phyloP scores from a whole-genome alignment of 106 monocot species.

The Dioscorea zingiberensis region DNA sequence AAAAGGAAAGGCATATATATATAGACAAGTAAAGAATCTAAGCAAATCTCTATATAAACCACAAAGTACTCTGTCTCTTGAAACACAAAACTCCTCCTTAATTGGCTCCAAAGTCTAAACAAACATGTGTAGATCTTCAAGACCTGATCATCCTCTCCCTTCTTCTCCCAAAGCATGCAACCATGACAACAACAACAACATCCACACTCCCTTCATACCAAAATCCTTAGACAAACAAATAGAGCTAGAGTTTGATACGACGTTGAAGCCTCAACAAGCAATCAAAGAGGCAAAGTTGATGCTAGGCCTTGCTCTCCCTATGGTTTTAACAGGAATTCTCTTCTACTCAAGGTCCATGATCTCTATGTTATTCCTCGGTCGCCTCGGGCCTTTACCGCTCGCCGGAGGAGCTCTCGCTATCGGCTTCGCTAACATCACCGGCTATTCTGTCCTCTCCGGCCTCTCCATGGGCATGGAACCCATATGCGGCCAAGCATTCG shows the following conservation, averaged over 20 bases:
- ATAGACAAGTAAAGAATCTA: neutral
- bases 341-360: slow-evolving; percentile 8
- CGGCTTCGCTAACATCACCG: slow-evolving; percentile 45
- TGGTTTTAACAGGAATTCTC: slow-evolving; percentile 2
- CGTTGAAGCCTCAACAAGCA: no score
- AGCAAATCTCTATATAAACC: neutral
- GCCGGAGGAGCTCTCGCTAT: slow-evolving; percentile 33
- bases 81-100: no score
- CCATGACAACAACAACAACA: neutral
- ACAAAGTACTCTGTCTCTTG: no score
- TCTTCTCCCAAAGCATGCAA: neutral
- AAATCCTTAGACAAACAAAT: neutral
- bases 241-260: neutral
- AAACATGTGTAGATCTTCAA: neutral
- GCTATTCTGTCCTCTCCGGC: slow-evolving; percentile 41
- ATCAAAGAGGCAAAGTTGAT: neutral
- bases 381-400: slow-evolving; percentile 8
- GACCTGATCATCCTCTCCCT: neutral
- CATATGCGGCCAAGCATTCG: slow-evolving; percentile 40
- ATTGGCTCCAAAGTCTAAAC: neutral
- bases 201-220: slow-evolving; percentile 2
- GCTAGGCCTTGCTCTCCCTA: neutral
- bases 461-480: slow-evolving; percentile 45
- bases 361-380: slow-evolving; percentile 15
- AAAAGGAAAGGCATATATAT: no score